These are phyloP conservation scores for Gnomoniopsis smithogilvyi DNA, from an alignment of 2,329 filamentous ascomycete genomes.

Conservation along the genomic window DNA sequence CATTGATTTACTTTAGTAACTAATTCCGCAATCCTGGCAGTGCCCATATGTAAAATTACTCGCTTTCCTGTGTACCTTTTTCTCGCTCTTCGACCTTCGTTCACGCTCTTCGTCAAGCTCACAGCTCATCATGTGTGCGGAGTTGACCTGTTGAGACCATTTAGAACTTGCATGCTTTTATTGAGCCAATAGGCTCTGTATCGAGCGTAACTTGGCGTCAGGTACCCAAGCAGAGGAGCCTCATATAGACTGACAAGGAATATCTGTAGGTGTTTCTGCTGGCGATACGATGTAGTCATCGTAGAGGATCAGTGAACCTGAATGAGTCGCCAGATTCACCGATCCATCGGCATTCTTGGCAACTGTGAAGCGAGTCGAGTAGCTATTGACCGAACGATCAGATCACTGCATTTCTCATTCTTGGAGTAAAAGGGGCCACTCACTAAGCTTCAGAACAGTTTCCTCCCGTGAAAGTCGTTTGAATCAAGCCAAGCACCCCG, in stretches of 20 bases:
- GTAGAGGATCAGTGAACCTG: background rate
- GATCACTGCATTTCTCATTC: background rate
- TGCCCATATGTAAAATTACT: no score
- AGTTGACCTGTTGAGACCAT: background rate
- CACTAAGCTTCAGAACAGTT: conserved; percentile 4
- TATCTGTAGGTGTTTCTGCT: background rate
- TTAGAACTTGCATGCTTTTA: background rate
- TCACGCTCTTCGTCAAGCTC: background rate
- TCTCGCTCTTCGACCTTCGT: no score
- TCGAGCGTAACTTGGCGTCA: background rate
- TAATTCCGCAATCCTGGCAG: no score
- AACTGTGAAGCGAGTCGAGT: conserved; percentile 2
- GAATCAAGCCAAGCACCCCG: background rate
- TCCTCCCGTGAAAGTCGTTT: background rate
- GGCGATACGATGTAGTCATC: background rate
- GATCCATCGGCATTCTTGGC: background rate
- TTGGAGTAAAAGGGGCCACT: background rate
- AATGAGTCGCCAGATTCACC: background rate
- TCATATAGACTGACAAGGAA: background rate
- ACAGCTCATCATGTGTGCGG: background rate
- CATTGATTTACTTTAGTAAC: no score
- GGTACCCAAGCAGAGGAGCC: no score
- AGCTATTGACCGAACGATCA: background rate
- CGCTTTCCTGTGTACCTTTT: no score
- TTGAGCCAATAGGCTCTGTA: background rate